Percentiles rank a stretch among this genome's conserved stretches.
These are phyloP conservation scores for Pochonia chlamydosporia DNA, from an alignment of 2,329 filamentous ascomycete genomes.

Conservation along the genomic window DNA sequence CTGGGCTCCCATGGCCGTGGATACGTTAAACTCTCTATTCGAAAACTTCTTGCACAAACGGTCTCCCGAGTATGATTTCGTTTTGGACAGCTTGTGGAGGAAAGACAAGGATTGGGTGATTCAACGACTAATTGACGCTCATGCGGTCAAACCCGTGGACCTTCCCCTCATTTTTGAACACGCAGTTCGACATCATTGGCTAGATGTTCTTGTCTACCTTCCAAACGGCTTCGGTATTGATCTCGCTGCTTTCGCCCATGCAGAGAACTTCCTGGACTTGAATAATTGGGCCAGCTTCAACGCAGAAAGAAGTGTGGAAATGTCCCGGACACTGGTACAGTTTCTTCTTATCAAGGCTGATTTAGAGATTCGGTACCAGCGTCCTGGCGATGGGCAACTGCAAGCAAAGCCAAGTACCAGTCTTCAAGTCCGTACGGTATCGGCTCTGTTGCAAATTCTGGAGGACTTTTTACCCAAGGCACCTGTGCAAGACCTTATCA, in stretches of 20 bases:
- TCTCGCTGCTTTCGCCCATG: constrained; percentile 78
- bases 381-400: constrained; percentile 57
- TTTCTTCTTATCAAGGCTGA: constrained; percentile 82
- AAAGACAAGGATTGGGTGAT: constrained; percentile 86
- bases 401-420: constrained; percentile 59
- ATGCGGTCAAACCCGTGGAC: constrained; percentile 63
- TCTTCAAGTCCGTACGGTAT: constrained; percentile 79
- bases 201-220: constrained; percentile 72
- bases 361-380: constrained; percentile 70
- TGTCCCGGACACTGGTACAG: constrained; percentile 66
- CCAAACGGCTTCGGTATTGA: constrained; percentile 83
- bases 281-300: constrained; percentile 73
- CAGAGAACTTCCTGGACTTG: constrained; percentile 72
- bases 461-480: constrained; percentile 60
- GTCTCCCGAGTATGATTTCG: constrained; percentile 75
- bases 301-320: constrained; percentile 58
- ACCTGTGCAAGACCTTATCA: constrained; percentile 62
- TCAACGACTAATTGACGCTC: constrained; percentile 72
- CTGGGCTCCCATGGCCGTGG: constrained; percentile 68
- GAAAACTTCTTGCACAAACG: constrained; percentile 77
- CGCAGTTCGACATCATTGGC: constrained; percentile 75
- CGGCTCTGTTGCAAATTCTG: constrained; percentile 71
- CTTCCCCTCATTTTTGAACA: constrained; percentile 48
- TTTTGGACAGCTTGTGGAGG: constrained; percentile 85
- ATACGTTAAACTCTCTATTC: constrained; percentile 72